Evolutionary conservation across 805 yeast species (phyloP).

Genomic region (Candida orba): DNA sequence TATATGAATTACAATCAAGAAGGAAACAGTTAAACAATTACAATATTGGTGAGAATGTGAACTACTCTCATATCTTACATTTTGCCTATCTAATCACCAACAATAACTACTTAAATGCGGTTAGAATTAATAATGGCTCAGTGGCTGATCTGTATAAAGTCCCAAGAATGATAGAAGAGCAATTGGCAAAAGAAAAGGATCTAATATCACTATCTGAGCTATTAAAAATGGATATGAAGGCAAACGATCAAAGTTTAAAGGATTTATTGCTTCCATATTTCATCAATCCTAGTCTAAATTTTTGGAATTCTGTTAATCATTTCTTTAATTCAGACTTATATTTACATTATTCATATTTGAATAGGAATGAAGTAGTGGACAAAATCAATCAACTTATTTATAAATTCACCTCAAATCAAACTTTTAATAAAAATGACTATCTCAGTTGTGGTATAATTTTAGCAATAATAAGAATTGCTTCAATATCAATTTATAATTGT

Average conservation of each 20-base stretch:
- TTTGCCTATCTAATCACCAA: background rate
- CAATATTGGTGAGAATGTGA: background rate
- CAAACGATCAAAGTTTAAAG: background rate
- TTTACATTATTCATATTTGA: constrained; percentile 1
- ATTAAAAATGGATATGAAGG: background rate
- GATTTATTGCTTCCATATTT: background rate
- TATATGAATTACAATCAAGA: constrained; percentile 1
- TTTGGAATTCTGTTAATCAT: constrained; percentile 6
- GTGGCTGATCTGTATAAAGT: background rate
- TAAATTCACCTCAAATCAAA: no score
- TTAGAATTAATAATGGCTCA: background rate
- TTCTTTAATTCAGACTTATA: constrained; percentile 6
- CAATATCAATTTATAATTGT: constrained; percentile 3
- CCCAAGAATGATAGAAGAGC: constrained; percentile 3
- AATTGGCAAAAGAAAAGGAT: constrained; percentile 4
- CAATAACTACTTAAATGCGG: constrained; percentile 1
- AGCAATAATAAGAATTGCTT: constrained; percentile 3
- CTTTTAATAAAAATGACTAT: no score
- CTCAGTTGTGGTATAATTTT: background rate
- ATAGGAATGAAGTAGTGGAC: background rate
- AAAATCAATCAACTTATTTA: no score
- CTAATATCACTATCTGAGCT: constrained; percentile 4
- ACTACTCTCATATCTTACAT: background rate
- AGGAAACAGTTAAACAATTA: background rate
- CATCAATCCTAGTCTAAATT: background rate